Evolutionary conservation across 331 rosid species (phyloP), one percentile per base, ranked within the genome.

Genomic region (Malus hybrid): DNA sequence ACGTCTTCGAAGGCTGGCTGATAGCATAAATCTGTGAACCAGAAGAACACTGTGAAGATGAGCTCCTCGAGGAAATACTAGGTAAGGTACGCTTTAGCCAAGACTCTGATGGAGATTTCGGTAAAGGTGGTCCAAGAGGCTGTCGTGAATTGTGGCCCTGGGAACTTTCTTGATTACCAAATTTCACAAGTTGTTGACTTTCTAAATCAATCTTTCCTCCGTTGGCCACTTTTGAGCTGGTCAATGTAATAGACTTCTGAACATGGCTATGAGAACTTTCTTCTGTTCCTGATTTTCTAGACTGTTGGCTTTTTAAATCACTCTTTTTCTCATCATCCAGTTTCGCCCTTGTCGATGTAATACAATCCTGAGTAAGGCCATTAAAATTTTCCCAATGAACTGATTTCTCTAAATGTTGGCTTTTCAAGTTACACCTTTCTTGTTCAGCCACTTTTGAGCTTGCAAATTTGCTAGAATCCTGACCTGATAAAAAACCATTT

Each of bases 21-120:
- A 74, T 69, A 52, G 85, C 27, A 76, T 61, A 71, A 73, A 56
- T 33, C 22, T 57, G 64, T 31, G 79, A 77, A 67, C 77, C 84
- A 82, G 74, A 81, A 70, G 82, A 85, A 60, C 89, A 67, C 62
- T 66, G 50, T 59, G 89, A 82, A 68, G 79, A 65, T 6, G 81
- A 76, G 73, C 86, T 82, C 75, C 70, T 90, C 19, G 90, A 78
- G 61, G 91, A 87, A 81, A 90, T 71, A 48, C 85, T 66, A 2
- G 93, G 91, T 75, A 94, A 82, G 52, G 93, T 83, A 18, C 88
- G 93, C 80, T 85, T 86, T 65, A 94, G 93, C 99, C 99, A 94
- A 62, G 99, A 94, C 67, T 94, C 97, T 31, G 97, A 87, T 8
- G 99, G 99, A 71, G 96, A 90, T 84, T 94, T 87, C 50, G 96